phyloP scores from a whole-genome alignment of 805 yeast genomes.

The Lachancea sp. region DNA sequence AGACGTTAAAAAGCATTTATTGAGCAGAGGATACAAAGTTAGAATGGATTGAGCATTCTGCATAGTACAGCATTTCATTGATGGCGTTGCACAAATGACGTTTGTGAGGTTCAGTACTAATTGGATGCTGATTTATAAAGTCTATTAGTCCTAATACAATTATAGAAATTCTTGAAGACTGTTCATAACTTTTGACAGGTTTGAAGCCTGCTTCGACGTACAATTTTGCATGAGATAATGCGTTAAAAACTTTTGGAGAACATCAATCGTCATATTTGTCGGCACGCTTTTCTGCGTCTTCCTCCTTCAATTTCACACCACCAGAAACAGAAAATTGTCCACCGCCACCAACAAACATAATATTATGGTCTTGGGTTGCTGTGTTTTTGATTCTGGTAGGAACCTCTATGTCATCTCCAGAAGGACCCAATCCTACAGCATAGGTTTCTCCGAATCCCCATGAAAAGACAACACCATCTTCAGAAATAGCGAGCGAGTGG shows the following conservation, averaged over 20 bases:
- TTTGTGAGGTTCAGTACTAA: too few species aligned
- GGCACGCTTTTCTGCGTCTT: slow-evolving; percentile 39
- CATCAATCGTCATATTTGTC: slow-evolving; percentile 46
- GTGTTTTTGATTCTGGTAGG: slow-evolving; percentile 92
- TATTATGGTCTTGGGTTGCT: slow-evolving; percentile 77
- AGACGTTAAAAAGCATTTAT: slow-evolving; percentile 68
- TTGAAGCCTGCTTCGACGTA: background rate
- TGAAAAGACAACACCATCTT: slow-evolving; percentile 78
- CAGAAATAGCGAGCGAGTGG: slow-evolving; percentile 80
- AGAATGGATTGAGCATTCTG: slow-evolving; percentile 44
- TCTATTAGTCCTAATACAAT: background rate
- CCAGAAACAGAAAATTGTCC: slow-evolving; percentile 94
- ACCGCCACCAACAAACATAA: slow-evolving; percentile 78
- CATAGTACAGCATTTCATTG: background rate
- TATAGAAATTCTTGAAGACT: background rate
- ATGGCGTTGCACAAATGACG: background rate
- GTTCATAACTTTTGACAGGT: background rate
- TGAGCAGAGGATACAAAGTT: slow-evolving; percentile 58
- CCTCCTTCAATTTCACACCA: slow-evolving; percentile 46
- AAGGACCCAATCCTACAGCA: slow-evolving; percentile 90
- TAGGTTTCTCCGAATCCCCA: slow-evolving; percentile 99
- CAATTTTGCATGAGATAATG: background rate
- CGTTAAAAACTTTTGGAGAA: background rate
- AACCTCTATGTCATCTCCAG: slow-evolving; percentile 74
- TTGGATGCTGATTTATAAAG: background rate